Conservation (phyloP, 768 basidiomycete species). For the Russula emetica region DNA sequence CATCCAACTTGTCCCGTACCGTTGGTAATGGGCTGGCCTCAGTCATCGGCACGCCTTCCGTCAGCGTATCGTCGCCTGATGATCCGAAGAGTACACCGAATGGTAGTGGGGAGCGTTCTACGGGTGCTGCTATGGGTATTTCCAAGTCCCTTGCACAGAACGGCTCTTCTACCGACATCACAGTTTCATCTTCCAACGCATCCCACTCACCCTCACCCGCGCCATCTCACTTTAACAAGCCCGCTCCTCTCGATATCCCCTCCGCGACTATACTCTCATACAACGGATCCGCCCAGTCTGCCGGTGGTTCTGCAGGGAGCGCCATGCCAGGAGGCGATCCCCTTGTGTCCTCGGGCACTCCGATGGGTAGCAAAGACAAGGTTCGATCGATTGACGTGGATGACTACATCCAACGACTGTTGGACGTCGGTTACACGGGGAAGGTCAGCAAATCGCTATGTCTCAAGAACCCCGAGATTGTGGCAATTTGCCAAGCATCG, state of each 20-base stretch:
- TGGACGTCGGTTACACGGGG: slow-evolving; percentile 96
- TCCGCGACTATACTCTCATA: slow-evolving; percentile 80
- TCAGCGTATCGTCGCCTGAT: slow-evolving; percentile 37
- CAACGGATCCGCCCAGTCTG: slow-evolving; percentile 38
- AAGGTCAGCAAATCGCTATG: slow-evolving; percentile 95
- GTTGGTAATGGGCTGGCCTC: slow-evolving; percentile 36
- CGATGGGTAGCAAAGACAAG: slow-evolving; percentile 49
- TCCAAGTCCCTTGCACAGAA: slow-evolving; percentile 24
- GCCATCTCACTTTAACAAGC: slow-evolving; percentile 35
- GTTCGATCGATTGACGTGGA: slow-evolving; percentile 83
- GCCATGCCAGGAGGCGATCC: slow-evolving; percentile 40
- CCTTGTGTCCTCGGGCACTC: slow-evolving; percentile 34
- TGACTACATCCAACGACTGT: slow-evolving; percentile 94
- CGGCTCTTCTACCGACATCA: slow-evolving; percentile 38
- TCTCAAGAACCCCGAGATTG: slow-evolving; percentile 95
- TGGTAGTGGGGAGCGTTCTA: slow-evolving; percentile 38
- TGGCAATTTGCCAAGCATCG: slow-evolving; percentile 89
- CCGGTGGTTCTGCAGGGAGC: slow-evolving; percentile 48
- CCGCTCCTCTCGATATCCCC: slow-evolving; percentile 71
- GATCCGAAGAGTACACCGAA: slow-evolving; percentile 39
- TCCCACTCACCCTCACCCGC: slow-evolving; percentile 30
- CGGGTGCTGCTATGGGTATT: slow-evolving; percentile 31
- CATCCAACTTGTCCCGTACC: slow-evolving; percentile 44
- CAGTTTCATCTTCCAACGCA: slow-evolving; percentile 35
- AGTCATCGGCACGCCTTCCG: slow-evolving; percentile 38